Evolutionary conservation across 2,329 filamentous ascomycete species (phyloP), one percentile per base, ranked within the genome.

Genomic region (Colletotrichum higginsianum): DNA sequence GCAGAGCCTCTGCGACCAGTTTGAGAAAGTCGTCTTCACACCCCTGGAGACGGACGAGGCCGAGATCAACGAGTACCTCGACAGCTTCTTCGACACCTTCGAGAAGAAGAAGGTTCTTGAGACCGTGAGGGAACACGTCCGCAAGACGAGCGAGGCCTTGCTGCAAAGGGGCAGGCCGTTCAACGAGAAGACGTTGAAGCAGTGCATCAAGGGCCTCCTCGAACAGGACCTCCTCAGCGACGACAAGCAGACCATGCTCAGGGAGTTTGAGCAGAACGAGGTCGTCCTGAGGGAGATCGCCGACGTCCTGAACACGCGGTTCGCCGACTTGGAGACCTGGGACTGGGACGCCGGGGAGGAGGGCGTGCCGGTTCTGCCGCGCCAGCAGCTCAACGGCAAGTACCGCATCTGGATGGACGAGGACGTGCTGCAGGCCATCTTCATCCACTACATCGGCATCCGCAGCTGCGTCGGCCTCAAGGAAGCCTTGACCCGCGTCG

Each of bases 401-500:
- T 88, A 86, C 74, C 82, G 85, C 49, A 80, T 87, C n/a, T 81
- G 83, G 69, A 87, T 87, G 84, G 84, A 88, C 46, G 85, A 88
- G 72, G 86, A 88, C 42, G 80, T 87, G 0, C 80, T 87, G 1
- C 85, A 88, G 64, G 85, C 85, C 1, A 81, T 88, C 1, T 83
- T 88, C n/a, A 76, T 88, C 0, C 84, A 88, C 56, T 86, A 84
- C 63, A 80, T 88, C 35, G 86, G 86, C 2, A 78, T 84, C 16
- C 84, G 81, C 40, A 86, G 85, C 83, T 85, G 85, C 2, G 81
- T 84, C 0, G 81, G 82, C 46, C 75, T 88, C 61, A 87, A 85
- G 61, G 15, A 0, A 77, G 75, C 0, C 82, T 88, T 50, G 73
- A 56, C 6, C 42, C 44, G 0, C 79, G 82, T 63, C 81, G 80